These are phyloP conservation scores for Patellifolia procumbens DNA, from an alignment of 179 eudicot species.

Conservation along the genomic window DNA sequence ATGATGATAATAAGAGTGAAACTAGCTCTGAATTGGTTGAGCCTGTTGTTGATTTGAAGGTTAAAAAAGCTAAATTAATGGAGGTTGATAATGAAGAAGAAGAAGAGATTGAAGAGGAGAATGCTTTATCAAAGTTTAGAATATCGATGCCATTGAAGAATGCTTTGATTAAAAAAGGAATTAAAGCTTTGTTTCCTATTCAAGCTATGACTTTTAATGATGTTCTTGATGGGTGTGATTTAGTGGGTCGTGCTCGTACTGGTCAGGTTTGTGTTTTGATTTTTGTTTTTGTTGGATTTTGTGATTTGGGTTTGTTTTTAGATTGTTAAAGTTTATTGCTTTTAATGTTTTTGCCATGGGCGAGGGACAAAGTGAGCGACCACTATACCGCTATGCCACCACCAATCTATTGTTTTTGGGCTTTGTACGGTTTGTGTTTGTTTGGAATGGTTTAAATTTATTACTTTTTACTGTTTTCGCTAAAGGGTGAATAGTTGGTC, in stretches of 20 bases:
- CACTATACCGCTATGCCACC: no score
- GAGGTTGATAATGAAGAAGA: constrained; percentile 24
- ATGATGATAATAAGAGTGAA: constrained; percentile 46
- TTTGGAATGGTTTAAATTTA: no score
- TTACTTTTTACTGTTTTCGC: no score
- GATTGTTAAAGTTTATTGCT: not conserved
- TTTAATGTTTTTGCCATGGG: no score
- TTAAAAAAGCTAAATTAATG: constrained; percentile 38
- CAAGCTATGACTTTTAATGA: constrained; percentile 82
- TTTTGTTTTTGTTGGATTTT: not conserved
- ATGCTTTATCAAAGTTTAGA: constrained; percentile 65
- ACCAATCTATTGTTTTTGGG: no score
- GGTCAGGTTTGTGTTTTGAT: constrained; percentile 69
- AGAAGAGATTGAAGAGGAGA: constrained; percentile 29
- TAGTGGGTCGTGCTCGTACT: constrained; percentile 90
- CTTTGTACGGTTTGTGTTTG: no score
- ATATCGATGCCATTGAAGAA: constrained; percentile 69
- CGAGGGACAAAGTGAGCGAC: no score
- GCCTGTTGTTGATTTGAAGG: constrained; percentile 41
- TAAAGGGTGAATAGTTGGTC: no score
- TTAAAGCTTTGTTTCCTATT: constrained; percentile 76
- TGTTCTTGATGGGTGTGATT: constrained; percentile 75
- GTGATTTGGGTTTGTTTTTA: not conserved
- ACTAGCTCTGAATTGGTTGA: constrained; percentile 61
- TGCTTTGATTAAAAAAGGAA: constrained; percentile 61